Base-by-base conservation (phyloP, 2,329 filamentous ascomycete genomes). In the Cucurbitaria berberidis region DNA sequence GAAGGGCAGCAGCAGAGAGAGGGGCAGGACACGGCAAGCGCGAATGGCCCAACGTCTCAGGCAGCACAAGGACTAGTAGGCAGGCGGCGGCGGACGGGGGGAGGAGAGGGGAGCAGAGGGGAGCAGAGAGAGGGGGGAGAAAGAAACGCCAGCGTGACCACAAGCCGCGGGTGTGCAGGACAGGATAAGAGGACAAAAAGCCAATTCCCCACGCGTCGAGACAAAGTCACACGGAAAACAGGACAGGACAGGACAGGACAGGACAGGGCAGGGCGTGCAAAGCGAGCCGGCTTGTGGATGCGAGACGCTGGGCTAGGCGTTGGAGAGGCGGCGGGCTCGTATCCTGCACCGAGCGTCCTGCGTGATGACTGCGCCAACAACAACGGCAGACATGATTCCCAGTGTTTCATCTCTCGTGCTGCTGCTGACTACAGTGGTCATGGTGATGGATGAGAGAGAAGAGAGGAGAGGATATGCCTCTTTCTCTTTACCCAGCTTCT, bases 1-100 rank as follows among this genome's bases (percentile, higher is more conserved):
- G 40, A 26, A 42, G 16, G 38, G 24, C 24, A 30, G 44, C 16
- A 30, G 51, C 40, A 38, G 46, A 50, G 43, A 30, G 57, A 59
- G 60, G 59, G 53, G 60, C 53, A 59, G 24, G n/a, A 45, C 24
- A 48, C 48, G 42, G 35, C 46, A 44, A 26, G n/a, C 34, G 34
- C 34, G 34, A 36, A 18, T 36, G 13, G 34, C 16, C n/a, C 29
- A 26, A 39, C 49, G 43, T 43, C 41, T 51, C 43, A 44, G 30
- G 11, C 41, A 39, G 48, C 44, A 42, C 43, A 22, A 48, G 40
- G 50, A 45, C 39, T 47, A 48, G 42, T 24, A 36, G 36, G 19
- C n/a, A 42, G 22, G 24, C 24, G 9, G 24, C 24, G n/a, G n/a
- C n/a, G n/a, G n/a, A n/a, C n/a, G n/a, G n/a, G n/a, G n/a, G n/a